A percentile compares a stretch with the other conserved stretches of the same genome.
phyloP scores from a whole-genome alignment of 208 protist species.

The Balamuthia mandrillaris region DNA sequence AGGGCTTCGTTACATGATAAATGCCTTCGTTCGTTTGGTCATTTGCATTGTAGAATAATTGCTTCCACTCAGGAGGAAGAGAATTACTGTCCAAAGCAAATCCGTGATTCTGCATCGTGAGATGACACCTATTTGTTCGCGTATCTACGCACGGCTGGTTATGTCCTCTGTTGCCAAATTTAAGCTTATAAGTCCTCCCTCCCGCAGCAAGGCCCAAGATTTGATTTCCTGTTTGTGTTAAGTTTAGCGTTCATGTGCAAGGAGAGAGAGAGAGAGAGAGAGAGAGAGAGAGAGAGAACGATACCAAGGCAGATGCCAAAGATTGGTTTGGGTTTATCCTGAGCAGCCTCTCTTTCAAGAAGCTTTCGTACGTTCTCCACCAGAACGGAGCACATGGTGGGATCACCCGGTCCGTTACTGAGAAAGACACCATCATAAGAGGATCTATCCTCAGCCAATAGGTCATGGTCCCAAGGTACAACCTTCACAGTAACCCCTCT shows the following conservation, averaged over 20 bases:
- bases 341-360: not conserved
- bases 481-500: conserved; percentile 68
- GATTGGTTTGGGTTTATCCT: conserved; percentile 75
- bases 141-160: conserved; percentile 94
- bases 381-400: conserved; percentile 74
- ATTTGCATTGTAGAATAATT: conserved; percentile 95
- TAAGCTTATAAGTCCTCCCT: conserved; percentile 93
- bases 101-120: conserved; percentile 95
- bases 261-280: not conserved
- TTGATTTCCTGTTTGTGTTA: conserved; percentile 87
- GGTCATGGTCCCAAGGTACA: conserved; percentile 92
- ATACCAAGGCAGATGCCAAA: conserved; percentile 96
- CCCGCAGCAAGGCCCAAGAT: conserved; percentile 88
- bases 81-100: conserved; percentile 91
- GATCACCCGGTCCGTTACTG: conserved; percentile 74
- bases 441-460: conserved; percentile 72
- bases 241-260: not conserved
- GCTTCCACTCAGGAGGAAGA: conserved; percentile 86
- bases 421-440: conserved; percentile 97
- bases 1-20: conserved; percentile 88
- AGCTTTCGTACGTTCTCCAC: conserved; percentile 89
- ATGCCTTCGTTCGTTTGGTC: conserved; percentile 95
- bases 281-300: not conserved
- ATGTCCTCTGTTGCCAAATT: conserved; percentile 96
- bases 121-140: conserved; percentile 70